These are phyloP conservation scores for Schizothecium vesticola DNA, from an alignment of 495 filamentous ascomycete genomes.

Conservation along the genomic window DNA sequence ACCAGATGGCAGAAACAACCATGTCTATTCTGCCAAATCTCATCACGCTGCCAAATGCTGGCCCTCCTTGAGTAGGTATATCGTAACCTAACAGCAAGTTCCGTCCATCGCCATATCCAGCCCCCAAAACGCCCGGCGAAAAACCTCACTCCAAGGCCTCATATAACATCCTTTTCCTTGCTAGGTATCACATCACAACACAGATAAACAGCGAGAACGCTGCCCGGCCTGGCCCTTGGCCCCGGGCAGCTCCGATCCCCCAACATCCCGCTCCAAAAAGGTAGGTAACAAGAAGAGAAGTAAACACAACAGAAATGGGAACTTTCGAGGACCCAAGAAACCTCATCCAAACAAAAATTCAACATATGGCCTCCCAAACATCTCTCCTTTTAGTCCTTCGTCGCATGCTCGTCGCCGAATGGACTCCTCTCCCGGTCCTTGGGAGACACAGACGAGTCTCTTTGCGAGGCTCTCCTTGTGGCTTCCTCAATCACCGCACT, in stretches of 20 bases:
- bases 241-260: neutral
- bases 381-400: conserved; percentile 30
- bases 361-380: neutral
- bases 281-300: conserved; percentile 12
- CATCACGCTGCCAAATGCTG: neutral
- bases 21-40: neutral
- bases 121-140: conserved; percentile 3
- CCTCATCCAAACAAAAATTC: neutral
- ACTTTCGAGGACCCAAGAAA: neutral
- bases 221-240: neutral
- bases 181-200: conserved; percentile 1
- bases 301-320: neutral
- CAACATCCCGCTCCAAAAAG: neutral
- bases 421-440: conserved; percentile 42
- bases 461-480: conserved; percentile 36
- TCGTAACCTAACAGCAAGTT: neutral
- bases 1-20: neutral
- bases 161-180: neutral
- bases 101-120: neutral
- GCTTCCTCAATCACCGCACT: conserved; percentile 51
- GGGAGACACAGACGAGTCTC: conserved; percentile 23
- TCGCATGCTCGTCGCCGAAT: conserved; percentile 53
- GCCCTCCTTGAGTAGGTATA: neutral
- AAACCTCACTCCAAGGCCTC: neutral
- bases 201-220: neutral